Evolutionary conservation across 352 stramenopile species (phyloP), one percentile per base, ranked within the genome.

Genomic region (Globisporangium abappressorium): DNA sequence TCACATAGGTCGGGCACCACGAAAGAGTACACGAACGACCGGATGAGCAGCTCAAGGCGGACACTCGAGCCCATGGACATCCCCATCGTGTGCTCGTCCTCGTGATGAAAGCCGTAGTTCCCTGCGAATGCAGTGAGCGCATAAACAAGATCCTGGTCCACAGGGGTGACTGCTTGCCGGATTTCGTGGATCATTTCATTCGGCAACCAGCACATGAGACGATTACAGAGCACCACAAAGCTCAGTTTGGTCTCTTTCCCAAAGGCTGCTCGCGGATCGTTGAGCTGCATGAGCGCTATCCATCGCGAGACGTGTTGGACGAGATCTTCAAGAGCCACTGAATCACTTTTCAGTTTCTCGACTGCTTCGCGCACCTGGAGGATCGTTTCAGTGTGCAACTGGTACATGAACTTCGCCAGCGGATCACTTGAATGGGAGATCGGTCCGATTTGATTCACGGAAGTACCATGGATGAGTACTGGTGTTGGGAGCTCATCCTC

Each of bases 141-240:
- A 1, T 66, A 33, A 24, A 53, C n/a, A 15, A 68, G 9, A 20
- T 54, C 43, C 3, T 43, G 24, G 15, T 43, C 30, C 26, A 72
- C 24, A 2, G 57, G 56, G 18, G 61, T 63, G 14, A 61, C 24
- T 2, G 57, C 61, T n/a, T 62, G 55, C 3, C 61, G 56, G 30
- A 88, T 57, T n/a, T 75, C 72, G 20, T 65, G 60, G 55, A 84
- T 69, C 56, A 70, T 77, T 12, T 84, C 69, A 26, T 75, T 59
- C 20, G 80, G 78, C 56, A 84, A 78, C 80, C 80, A 88, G 58
- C 71, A 77, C 26, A 80, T 73, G 3, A 88, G 71, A 9, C 76
- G 72, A 14, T 64, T 83, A 64, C 74, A 81, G 9, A 84, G 55
- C 5, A 84, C 26, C 2, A 74, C 71, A 14, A 86, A 60, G 33